phyloP scores from a whole-genome alignment of 805 yeast genomes.

The Wickerhamia fluorescens region DNA sequence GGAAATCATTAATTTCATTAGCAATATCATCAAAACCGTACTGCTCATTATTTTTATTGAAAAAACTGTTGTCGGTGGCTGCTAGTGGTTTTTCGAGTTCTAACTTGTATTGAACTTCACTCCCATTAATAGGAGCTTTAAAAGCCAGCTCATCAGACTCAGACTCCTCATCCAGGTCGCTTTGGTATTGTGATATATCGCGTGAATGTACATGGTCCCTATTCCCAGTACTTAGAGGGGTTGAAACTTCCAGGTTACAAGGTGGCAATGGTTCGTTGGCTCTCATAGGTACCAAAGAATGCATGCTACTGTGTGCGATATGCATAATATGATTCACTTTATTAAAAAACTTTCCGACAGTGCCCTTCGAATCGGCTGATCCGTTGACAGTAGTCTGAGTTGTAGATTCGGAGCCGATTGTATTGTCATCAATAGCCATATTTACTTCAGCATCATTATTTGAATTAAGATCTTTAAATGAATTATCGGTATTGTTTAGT shows the following conservation, averaged over 20 bases:
- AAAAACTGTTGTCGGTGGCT: conserved; percentile 4
- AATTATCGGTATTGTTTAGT: conserved; percentile 14
- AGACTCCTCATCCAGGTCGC: conserved; percentile 13
- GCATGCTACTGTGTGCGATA: conserved; percentile 12
- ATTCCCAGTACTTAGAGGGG: not conserved
- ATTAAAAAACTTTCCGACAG: conserved; percentile 1
- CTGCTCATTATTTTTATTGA: too few relatives aligned
- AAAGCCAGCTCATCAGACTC: conserved; percentile 1
- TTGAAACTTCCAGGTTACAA: too few relatives aligned
- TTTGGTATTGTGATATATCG: conserved; percentile 11
- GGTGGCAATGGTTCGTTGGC: not conserved
- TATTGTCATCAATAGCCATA: too few relatives aligned
- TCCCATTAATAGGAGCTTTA: too few relatives aligned
- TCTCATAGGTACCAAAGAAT: conserved; percentile 10
- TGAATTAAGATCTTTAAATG: conserved; percentile 6
- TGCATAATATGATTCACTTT: conserved; percentile 7
- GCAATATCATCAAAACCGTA: conserved; percentile 11
- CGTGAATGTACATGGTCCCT: conserved; percentile 2
- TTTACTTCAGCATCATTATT: not conserved
- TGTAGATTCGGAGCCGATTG: too few relatives aligned
- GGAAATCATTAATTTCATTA: conserved; percentile 24
- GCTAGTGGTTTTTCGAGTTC: conserved; percentile 2
- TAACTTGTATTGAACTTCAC: conserved; percentile 2
- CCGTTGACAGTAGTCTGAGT: conserved; percentile 1
- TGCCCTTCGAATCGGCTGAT: not conserved